Base-by-base conservation (phyloP, 2,329 filamentous ascomycete species). In the Diaporthe humulicola region DNA sequence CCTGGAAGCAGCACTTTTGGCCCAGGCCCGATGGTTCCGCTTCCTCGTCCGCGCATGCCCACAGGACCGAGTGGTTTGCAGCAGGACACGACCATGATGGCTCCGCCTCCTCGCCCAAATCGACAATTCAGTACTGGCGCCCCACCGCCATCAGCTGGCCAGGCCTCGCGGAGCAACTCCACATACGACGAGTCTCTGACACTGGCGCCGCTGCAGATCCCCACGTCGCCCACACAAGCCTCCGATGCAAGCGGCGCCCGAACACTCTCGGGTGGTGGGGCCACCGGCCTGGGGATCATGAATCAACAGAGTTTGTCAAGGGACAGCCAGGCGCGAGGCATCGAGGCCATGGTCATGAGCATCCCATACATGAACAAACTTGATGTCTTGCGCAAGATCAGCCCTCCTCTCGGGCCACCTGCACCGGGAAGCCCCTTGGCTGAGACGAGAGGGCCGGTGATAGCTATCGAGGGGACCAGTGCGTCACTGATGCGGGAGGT, bases 381-480 rank as follows among this genome's bases (percentile, higher is more conserved):
- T 78, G 91, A 92, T 66, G 89, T 96, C 2, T 87, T 98, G 45
- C 88, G 91, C 22, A 92, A 91, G 76, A 95, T 98, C 77, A 93
- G 93, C 60, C 94, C 93, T 33, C 92, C 94, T 0, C 86, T 94
- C 19, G 84, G 85, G 8, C 78, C 85, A 22, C 80, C 84, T 1
- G 81, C 83, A 17, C 50, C 72, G 8, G 73, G 48, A 19, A 79
- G 78, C 5, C 77, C 79, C 4, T 76, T 77, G 2, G 81, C 83
- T 75, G 84, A 86, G 78, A 85, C 87, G 9, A 90, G 95, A n/a
- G 96, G 96, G 0, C 90, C 94, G 0, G 90, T 98, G 50, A 92
- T 98, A 76, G 93, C 94, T 0, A 86, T 98, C 38, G 96, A 98
- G 83, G 96, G 96, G 0, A 88, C 93, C 25, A 90, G 93, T 74